Base-by-base conservation (phyloP, 2,329 filamentous ascomycete species). In the Fusarium nelsonii region DNA sequence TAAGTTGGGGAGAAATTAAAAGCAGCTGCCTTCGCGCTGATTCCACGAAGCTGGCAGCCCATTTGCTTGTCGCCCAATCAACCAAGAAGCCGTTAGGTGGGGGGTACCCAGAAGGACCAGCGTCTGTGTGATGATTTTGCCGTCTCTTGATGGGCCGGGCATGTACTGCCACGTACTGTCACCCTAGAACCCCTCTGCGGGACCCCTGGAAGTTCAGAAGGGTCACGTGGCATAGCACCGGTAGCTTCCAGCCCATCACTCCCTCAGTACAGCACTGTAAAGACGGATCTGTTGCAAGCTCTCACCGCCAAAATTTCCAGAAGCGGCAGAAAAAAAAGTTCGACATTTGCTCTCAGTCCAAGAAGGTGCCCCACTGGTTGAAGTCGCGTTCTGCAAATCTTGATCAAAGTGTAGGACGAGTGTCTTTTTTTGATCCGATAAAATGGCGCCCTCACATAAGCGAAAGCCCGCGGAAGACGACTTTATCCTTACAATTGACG, bases 401-500 rank as follows among this genome's bases (percentile, higher is more conserved):
- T 69, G 58, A 70, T 44, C 48, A 36, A 48, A 36, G 28, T 51
- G 49, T 16, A 39, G 41, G 37, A 57, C 43, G n/a, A 55, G 43
- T 50, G 48, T 41, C 40, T 52, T 28, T 54, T 36, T 28, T 36
- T 33, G 52, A 59, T 54, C 28, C 43, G 26, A 43, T 68, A 80
- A 71, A 45, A 85, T 86, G 84, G 81, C 83, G 45, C 82, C 83
- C 58, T 78, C 79, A 43, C 78, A 81, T 26, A 87, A 87, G 68
- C 81, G 85, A 68, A 85, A 85, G 70, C 77, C 81, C 14, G 76
- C 80, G 46, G 81, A 84, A 58, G 86, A 88, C 72, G 87, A 89
- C 59, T 89, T 89, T 62, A 81, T 89, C 65, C 83, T 84, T 68
- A 89, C 87, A 15, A 83, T 89, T 56, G 87, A 86, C 52, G 87